Conservation (phyloP, 345 rosid species). For the Triadica sebifera region DNA sequence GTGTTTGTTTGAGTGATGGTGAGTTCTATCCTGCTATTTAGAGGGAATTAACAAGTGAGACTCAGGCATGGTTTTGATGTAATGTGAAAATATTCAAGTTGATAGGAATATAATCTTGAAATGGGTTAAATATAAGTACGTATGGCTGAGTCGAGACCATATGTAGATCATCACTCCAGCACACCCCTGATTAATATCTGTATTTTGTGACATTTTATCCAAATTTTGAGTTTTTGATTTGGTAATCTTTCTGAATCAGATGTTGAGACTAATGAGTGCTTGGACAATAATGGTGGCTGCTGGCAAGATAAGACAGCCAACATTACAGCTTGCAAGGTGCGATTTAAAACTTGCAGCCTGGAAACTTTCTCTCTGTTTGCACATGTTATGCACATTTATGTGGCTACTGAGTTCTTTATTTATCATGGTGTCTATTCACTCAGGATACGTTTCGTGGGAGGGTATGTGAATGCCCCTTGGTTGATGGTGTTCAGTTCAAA, state of each 20-base stretch:
- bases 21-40: constrained; percentile 28
- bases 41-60: not conserved
- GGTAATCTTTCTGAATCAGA: constrained; percentile 43
- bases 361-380: not conserved
- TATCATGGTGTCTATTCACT: constrained; percentile 4
- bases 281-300: constrained; percentile 91
- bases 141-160: not conserved
- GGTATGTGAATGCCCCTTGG: constrained; percentile 87
- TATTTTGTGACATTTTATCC: constrained; percentile 2
- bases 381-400: not conserved
- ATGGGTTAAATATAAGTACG: not conserved
- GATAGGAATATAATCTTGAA: not conserved
- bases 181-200: not conserved
- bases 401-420: not conserved
- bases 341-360: constrained; percentile 4
- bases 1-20: constrained; percentile 87
- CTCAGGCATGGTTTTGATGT: not conserved
- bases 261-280: constrained; percentile 93
- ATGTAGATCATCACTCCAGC: not conserved
- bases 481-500: constrained; percentile 90
- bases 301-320: constrained; percentile 84
- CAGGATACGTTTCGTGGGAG: constrained; percentile 98
- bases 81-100: not conserved
- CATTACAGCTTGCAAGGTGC: constrained; percentile 93
- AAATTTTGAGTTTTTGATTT: constrained; percentile 11